Conservation (phyloP, 1,284 basidiomycete genomes). For the Dichomitus squalens region DNA sequence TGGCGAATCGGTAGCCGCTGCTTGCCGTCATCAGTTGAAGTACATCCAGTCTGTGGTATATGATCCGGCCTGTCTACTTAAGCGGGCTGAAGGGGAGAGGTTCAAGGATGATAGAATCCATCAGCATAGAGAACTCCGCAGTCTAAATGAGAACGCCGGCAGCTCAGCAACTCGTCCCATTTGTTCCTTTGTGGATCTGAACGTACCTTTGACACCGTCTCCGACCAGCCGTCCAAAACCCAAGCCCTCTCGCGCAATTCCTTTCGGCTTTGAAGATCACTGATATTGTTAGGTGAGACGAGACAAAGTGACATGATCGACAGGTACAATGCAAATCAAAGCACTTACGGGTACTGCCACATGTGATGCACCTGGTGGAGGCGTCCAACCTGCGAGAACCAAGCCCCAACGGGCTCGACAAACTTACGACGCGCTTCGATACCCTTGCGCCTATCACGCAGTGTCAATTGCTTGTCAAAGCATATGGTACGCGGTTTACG, state of each 20-base stretch:
- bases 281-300: slow-evolving; percentile 30
- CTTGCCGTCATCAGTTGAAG: background rate
- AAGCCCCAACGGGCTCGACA: slow-evolving; percentile 87
- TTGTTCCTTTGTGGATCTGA: background rate
- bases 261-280: slow-evolving; percentile 80
- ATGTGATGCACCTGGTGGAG: slow-evolving; percentile 92
- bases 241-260: slow-evolving; percentile 86
- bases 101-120: slow-evolving; percentile 78
- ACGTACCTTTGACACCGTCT: slow-evolving; percentile 87
- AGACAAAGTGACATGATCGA: slow-evolving; percentile 18
- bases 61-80: slow-evolving; percentile 45
- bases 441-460: slow-evolving; percentile 67
- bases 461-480: background rate
- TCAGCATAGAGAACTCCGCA: slow-evolving; percentile 71
- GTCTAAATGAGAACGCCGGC: slow-evolving; percentile 51
- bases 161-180: slow-evolving; percentile 2
- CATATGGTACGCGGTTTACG: slow-evolving; percentile 24
- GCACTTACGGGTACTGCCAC: slow-evolving; percentile 87
- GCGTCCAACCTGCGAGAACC: slow-evolving; percentile 91
- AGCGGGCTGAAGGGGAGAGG: slow-evolving; percentile 81
- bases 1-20: background rate
- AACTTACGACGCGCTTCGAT: slow-evolving; percentile 87
- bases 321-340: slow-evolving; percentile 23
- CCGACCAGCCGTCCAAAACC: slow-evolving; percentile 91
- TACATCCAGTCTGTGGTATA: background rate